These are phyloP conservation scores for Anisodus acutangulus DNA, from an alignment of 257 asterid species.

Conservation along the genomic window DNA sequence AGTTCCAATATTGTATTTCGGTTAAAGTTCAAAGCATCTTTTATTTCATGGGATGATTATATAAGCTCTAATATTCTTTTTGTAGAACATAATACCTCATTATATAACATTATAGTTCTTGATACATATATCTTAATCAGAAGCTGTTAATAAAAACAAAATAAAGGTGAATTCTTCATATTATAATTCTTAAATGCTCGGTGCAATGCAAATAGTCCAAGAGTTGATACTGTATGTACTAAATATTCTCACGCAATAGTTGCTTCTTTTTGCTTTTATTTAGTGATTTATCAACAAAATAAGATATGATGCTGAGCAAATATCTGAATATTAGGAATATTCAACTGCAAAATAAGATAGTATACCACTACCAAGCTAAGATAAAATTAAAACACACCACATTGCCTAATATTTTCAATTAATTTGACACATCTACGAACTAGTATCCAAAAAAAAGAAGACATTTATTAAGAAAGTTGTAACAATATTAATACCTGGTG, in stretches of 20 bases:
- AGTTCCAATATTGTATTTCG: not conserved
- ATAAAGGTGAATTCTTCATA: not conserved
- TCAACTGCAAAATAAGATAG: not conserved
- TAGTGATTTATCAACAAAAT: not conserved
- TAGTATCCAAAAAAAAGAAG: not conserved
- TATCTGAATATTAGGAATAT: not conserved
- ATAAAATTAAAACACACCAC: not conserved
- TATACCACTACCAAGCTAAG: not conserved
- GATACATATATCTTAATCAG: no score
- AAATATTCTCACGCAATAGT: slow-evolving; percentile 6
- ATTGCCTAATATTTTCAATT: not conserved
- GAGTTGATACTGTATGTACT: no score
- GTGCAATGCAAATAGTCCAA: not conserved
- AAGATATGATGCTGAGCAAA: not conserved
- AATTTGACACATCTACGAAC: not conserved
- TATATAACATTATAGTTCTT: not conserved
- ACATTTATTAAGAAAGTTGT: not conserved
- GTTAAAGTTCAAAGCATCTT: not conserved
- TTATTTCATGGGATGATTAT: not conserved
- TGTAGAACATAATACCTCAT: not conserved
- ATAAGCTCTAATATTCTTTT: not conserved
- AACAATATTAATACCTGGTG: slow-evolving; percentile 38
- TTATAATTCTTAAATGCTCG: not conserved
- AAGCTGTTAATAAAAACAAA: not conserved
- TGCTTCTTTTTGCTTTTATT: not conserved